phyloP scores from a whole-genome alignment of 768 basidiomycete species.

The Suillus decipiens region DNA sequence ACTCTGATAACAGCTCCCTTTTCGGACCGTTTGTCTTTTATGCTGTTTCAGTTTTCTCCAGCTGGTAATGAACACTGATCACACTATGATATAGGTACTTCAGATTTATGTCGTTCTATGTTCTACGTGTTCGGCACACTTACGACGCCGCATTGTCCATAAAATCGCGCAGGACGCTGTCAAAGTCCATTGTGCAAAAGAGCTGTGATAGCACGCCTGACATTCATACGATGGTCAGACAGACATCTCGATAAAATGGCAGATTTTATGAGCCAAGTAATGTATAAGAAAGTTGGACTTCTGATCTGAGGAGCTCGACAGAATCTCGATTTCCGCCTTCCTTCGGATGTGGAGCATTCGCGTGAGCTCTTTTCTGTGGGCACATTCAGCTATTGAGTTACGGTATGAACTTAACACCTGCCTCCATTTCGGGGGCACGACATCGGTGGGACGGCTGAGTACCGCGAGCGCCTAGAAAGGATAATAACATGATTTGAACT shows the following conservation, averaged over 20 bases:
- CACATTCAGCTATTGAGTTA: slow-evolving; percentile 5
- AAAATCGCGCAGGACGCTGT: neutral
- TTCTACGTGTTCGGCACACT: neutral
- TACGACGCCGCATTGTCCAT: neutral
- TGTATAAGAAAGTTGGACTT: slow-evolving; percentile 23
- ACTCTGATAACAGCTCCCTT: neutral
- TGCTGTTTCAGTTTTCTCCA: neutral
- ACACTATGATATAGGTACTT: neutral
- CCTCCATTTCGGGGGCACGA: slow-evolving; percentile 71
- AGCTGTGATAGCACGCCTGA: neutral
- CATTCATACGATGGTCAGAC: slow-evolving; percentile 8
- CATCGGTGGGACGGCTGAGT: slow-evolving; percentile 43
- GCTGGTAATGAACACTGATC: neutral
- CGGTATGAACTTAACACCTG: slow-evolving; percentile 26
- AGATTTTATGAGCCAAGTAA: slow-evolving; percentile 30
- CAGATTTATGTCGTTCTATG: neutral
- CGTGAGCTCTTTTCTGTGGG: slow-evolving; percentile 71
- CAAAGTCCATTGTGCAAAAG: neutral
- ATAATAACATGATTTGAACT: slow-evolving; percentile 1
- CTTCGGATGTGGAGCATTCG: slow-evolving; percentile 78
- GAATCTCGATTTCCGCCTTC: slow-evolving; percentile 91
- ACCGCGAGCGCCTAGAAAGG: slow-evolving; percentile 62
- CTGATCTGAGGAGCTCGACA: slow-evolving; percentile 30
- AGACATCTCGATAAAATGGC: slow-evolving; percentile 30
- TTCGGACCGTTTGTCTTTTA: neutral